Evolutionary conservation across 306 rosid species (phyloP).

Genomic region (Cicer pinnatifidum): DNA sequence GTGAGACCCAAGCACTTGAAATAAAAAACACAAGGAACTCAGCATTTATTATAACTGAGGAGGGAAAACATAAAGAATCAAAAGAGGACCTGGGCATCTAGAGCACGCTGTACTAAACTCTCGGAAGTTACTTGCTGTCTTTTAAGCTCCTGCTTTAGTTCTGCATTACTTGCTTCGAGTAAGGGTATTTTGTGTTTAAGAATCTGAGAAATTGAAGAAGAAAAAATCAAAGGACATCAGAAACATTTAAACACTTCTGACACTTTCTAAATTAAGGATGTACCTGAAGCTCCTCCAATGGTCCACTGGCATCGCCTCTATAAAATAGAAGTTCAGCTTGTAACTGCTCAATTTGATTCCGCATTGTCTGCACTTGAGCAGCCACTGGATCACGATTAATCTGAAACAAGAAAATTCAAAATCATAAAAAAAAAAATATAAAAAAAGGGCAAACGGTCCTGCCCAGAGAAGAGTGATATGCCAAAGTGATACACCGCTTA

Average conservation of each 20-base stretch:
- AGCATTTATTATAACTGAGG: constrained; percentile 35
- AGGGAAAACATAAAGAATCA: constrained; percentile 35
- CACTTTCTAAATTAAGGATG: constrained; percentile 2
- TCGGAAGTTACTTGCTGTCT: constrained; percentile 44
- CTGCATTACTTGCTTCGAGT: constrained; percentile 88
- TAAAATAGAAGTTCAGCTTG: constrained; percentile 86
- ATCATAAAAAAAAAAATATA: not conserved
- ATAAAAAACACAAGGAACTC: constrained; percentile 44
- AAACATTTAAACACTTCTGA: constrained; percentile 24
- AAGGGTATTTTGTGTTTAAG: constrained; percentile 83
- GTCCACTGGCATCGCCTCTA: constrained; percentile 73
- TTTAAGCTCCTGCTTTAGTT: constrained; percentile 72
- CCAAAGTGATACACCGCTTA: constrained; percentile 51
- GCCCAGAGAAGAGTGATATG: not conserved
- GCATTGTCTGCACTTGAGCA: constrained; percentile 77
- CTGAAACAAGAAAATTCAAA: constrained; percentile 50
- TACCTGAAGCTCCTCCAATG: constrained; percentile 92
- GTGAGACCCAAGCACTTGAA: constrained; percentile 31
- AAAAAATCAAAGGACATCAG: constrained; percentile 21
- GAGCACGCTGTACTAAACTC: constrained; percentile 45
- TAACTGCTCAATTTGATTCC: constrained; percentile 90
- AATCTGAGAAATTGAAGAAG: constrained; percentile 54
- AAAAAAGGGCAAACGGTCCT: not conserved
- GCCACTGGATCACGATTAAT: constrained; percentile 92
- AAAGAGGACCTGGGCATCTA: constrained; percentile 49